These are phyloP conservation scores for Penicillium robsamsonii DNA, from an alignment of 495 filamentous ascomycete species.

Conservation along the genomic window DNA sequence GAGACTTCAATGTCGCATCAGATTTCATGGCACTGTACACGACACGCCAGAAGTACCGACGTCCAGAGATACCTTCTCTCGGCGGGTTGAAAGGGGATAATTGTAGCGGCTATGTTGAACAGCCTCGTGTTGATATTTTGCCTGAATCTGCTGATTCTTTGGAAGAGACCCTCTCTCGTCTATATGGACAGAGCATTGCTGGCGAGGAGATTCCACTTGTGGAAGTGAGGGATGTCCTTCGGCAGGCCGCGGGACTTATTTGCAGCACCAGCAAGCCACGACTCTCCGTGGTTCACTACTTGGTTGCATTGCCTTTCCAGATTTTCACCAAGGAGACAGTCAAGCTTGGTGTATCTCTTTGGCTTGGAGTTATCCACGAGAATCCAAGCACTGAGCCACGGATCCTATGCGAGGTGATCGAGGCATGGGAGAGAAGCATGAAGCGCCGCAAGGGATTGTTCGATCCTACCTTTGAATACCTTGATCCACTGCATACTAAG, in stretches of 20 bases:
- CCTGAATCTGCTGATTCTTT: constrained; percentile 25
- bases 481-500: constrained; percentile 84
- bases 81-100: constrained; percentile 15
- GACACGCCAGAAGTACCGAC: constrained; percentile 90
- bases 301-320: constrained; percentile 87
- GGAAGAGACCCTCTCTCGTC: constrained; percentile 43
- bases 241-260: constrained; percentile 78
- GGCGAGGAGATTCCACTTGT: constrained; percentile 65
- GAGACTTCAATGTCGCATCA: constrained; percentile 81
- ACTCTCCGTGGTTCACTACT: constrained; percentile 72
- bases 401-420: constrained; percentile 76
- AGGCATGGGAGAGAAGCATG: constrained; percentile 82
- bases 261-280: constrained; percentile 71
- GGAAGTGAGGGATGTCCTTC: constrained; percentile 75
- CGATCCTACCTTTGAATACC: constrained; percentile 66
- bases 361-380: constrained; percentile 95
- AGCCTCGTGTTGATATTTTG: constrained; percentile 9
- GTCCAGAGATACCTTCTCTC: constrained; percentile 59
- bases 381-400: constrained; percentile 84
- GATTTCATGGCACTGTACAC: constrained; percentile 97
- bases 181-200: constrained; percentile 65
- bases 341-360: constrained; percentile 90
- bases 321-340: constrained; percentile 94
- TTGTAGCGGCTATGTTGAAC: constrained; percentile 15
- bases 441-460: constrained; percentile 77